Conservation (phyloP, 2,329 filamentous ascomycete genomes). For the Aphanocladium album region DNA sequence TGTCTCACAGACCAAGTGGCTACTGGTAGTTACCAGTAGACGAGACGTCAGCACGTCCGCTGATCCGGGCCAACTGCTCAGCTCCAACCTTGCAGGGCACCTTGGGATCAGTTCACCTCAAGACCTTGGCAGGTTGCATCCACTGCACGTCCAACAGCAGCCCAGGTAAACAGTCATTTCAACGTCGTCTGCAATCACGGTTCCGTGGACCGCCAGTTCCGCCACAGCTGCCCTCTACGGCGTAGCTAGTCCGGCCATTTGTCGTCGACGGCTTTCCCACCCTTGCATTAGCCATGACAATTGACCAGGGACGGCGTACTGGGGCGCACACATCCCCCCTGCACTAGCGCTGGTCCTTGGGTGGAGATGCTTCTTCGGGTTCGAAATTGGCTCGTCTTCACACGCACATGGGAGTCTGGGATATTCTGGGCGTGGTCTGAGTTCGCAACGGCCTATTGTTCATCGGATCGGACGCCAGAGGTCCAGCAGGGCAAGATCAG, state of each 20-base stretch:
- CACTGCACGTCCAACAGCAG: background rate
- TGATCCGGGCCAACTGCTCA: background rate
- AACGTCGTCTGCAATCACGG: background rate
- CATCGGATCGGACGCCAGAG: slow-evolving; percentile 3
- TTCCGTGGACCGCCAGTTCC: background rate
- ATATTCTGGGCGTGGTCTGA: background rate
- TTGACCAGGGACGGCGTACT: background rate
- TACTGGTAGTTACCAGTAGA: too few species aligned
- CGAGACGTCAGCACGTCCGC: background rate
- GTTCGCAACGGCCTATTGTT: background rate
- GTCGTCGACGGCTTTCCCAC: background rate
- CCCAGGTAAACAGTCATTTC: background rate
- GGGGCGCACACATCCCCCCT: background rate
- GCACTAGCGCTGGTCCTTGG: background rate
- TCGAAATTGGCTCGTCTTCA: background rate
- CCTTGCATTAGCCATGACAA: background rate
- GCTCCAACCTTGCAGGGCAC: background rate
- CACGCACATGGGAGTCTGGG: slow-evolving; percentile 2
- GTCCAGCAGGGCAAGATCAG: slow-evolving; percentile 1
- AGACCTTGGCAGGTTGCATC: background rate
- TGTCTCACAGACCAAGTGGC: background rate
- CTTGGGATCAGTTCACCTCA: background rate
- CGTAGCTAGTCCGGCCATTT: background rate
- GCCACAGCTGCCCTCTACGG: background rate
- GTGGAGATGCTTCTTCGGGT: background rate